These are phyloP conservation scores for Ramalina peruviana DNA, from an alignment of 495 filamentous ascomycete genomes.

Conservation along the genomic window DNA sequence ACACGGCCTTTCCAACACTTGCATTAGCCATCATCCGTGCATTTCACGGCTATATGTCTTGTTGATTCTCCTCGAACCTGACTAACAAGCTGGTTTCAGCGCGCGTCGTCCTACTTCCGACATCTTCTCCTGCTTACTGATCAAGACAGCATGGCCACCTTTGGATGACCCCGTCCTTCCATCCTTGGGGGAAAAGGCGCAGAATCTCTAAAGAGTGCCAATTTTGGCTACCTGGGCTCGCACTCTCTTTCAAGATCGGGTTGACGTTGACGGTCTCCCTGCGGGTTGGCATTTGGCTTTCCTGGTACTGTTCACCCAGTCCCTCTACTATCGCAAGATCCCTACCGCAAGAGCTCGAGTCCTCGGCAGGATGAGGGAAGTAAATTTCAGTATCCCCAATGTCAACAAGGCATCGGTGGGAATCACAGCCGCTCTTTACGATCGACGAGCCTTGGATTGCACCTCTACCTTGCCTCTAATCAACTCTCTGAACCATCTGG, in stretches of 20 bases:
- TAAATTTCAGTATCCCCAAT: constrained; percentile 99
- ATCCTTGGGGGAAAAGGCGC: not conserved
- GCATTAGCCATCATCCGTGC: not conserved
- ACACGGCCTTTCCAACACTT: not conserved
- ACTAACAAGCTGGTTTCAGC: not conserved
- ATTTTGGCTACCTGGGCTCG: not conserved
- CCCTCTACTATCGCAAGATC: too few species aligned
- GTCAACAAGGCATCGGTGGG: constrained; percentile 99
- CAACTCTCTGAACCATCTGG: constrained; percentile 95
- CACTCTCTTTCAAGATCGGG: not conserved
- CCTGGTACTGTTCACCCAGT: too few species aligned
- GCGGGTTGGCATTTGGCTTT: too few species aligned
- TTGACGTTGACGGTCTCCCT: too few species aligned
- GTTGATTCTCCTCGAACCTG: too few species aligned
- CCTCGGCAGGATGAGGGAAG: constrained; percentile 74
- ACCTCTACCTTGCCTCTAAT: constrained; percentile 94
- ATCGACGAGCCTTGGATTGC: constrained; percentile 92
- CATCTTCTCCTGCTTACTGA: not conserved
- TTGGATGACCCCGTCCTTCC: not conserved
- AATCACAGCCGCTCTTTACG: constrained; percentile 96
- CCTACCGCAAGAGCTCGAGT: too few species aligned
- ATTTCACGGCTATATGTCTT: not conserved
- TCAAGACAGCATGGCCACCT: not conserved
- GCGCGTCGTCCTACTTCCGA: not conserved
- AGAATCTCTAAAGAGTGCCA: not conserved